Evolutionary conservation across 257 asterid genomes (phyloP), one percentile per base, ranked within the genome.

Genomic region (Nicotiana tomentosiformis): DNA sequence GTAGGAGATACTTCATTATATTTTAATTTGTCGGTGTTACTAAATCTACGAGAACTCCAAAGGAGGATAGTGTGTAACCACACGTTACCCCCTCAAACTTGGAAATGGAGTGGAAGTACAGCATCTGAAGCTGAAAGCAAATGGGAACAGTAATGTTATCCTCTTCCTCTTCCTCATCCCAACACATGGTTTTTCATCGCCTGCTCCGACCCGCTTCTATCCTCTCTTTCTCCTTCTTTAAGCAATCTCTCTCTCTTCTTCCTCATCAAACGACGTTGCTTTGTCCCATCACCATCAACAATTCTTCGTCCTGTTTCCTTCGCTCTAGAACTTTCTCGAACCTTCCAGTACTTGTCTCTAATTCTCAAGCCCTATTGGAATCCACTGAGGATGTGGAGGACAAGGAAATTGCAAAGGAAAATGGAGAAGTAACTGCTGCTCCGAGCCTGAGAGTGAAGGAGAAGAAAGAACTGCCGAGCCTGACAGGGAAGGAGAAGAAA

Each of bases 401-500:
- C 37, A 89, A 83, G 58, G 83, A 83, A 39, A 64, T 46, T 60
- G 86, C 14, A 16, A 8, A 83, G 5, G 91, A 84, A 81, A 88
- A 72, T 85, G 67, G 65, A 29, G 77, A 77, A 39, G 82, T 46
- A 49, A 87, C 20, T 82, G 32, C 57, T 29, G 51, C 32, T 15
- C 6, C 14, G 84, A 51, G 35, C 8, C 77, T 51, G 37, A 30
- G 55, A 81, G 78, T 81, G 30, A 56, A 32, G 46, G 58, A 51
- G 23, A 86, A 88, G 51, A 39, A 39, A 39, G 46, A 39, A 66
- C 83, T 86, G 69, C 97, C 92, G 84, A 88, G 67, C 83, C 91
- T 96, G 23, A 92, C 88, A 7, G 87, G 89, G 32, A 96, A 94
- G 89, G 98, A 93, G 88, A 96, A 90, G 92, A 96, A 94, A 55